phyloP scores from a whole-genome alignment of 2,329 filamentous ascomycete genomes.

The Rhexocercosporidium sp. region DNA sequence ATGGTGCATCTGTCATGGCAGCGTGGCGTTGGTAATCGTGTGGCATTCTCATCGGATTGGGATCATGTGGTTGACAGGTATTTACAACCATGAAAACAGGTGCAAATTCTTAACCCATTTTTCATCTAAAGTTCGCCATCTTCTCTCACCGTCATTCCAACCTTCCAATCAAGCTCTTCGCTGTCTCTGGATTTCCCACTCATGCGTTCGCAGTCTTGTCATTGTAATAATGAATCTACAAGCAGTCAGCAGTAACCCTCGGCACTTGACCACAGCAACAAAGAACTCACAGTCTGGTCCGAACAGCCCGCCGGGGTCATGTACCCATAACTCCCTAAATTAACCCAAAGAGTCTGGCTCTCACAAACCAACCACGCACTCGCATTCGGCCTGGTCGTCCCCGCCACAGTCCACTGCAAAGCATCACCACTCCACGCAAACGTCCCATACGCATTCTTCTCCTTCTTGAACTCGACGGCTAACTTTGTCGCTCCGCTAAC shows the following conservation, averaged over 20 bases:
- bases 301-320: conserved; percentile 61
- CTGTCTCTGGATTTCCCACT: background rate
- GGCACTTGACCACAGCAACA: background rate
- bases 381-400: conserved; percentile 57
- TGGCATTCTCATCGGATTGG: background rate
- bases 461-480: conserved; percentile 55
- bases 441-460: conserved; percentile 58
- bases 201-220: conserved; percentile 28
- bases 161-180: background rate
- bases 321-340: conserved; percentile 63
- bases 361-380: conserved; percentile 65
- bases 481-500: conserved; percentile 51
- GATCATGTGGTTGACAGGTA: background rate
- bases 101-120: background rate
- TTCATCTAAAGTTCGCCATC: background rate
- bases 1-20: background rate
- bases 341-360: conserved; percentile 58
- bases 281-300: conserved; percentile 59
- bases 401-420: conserved; percentile 56
- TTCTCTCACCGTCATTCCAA: background rate
- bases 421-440: conserved; percentile 65
- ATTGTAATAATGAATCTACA: conserved; percentile 51
- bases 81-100: conserved; percentile 6
- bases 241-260: conserved; percentile 11
- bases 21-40: background rate